Percentiles rank a stretch among this genome's conserved stretches.
Evolutionary conservation across 2,329 filamentous ascomycete species (phyloP).

Genomic region (Coniochaeta sp.): DNA sequence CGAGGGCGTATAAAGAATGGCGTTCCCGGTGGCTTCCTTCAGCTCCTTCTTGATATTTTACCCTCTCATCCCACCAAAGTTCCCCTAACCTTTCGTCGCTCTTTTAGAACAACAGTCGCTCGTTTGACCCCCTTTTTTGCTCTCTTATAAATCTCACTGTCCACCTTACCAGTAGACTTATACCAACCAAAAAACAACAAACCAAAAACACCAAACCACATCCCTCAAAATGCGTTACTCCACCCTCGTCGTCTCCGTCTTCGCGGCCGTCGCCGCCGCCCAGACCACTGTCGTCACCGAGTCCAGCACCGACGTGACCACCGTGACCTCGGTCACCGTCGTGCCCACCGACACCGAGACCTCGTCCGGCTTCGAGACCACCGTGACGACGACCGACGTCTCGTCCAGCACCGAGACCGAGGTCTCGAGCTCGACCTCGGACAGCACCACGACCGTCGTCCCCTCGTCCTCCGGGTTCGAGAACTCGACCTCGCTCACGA

Average conservation of each 20-base stretch:
- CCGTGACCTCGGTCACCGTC: conserved; percentile 23
- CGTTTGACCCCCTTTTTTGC: conserved; percentile 10
- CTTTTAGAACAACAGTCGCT: conserved; percentile 3
- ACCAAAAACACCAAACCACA: not conserved
- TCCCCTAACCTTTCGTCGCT: not conserved
- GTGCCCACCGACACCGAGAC: conserved; percentile 18
- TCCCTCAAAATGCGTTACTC: conserved; percentile 20
- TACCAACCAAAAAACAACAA: not conserved
- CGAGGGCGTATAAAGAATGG: not conserved
- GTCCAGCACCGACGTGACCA: conserved; percentile 13
- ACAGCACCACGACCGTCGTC: not conserved
- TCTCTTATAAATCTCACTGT: conserved; percentile 19
- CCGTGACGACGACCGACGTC: not conserved
- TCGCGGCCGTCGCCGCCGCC: conserved; percentile 18
- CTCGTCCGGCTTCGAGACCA: not conserved
- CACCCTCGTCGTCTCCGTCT: conserved; percentile 16
- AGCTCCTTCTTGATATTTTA: not conserved
- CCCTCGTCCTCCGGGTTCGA: not conserved
- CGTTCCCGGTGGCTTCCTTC: not conserved
- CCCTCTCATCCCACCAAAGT: not conserved
- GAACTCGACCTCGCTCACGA: not conserved
- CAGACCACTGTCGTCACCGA: conserved; percentile 17
- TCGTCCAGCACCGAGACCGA: not conserved
- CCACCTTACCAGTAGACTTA: not conserved
- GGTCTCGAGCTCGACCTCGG: not conserved